phyloP scores from a whole-genome alignment of 768 basidiomycete species.

The Rickenella mellea region DNA sequence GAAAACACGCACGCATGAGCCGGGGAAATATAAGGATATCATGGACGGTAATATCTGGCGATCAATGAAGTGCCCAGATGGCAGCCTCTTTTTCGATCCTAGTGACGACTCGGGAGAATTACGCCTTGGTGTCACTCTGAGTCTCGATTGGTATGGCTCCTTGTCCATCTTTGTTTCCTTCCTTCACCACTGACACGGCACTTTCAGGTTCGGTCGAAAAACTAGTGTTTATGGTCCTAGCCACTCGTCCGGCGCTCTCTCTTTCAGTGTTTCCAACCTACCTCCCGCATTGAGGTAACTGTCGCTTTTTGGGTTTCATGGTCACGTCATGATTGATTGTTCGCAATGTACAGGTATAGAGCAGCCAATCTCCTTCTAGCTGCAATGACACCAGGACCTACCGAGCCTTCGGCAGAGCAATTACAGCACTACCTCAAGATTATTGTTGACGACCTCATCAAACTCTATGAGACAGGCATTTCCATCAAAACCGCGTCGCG shows the following conservation, averaged over 20 bases:
- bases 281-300: conserved; percentile 1
- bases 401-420: conserved; percentile 17
- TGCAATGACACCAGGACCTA: conserved; percentile 18
- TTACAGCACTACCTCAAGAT: conserved; percentile 17
- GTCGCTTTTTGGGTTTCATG: neutral
- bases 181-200: neutral
- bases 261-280: conserved; percentile 1
- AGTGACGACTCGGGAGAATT: conserved; percentile 19
- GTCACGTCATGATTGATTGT: too few species aligned
- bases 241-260: neutral
- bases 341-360: too few species aligned
- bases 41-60: neutral
- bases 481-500: conserved; percentile 3
- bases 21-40: neutral
- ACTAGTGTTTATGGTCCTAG: conserved; percentile 4
- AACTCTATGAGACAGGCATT: conserved; percentile 18
- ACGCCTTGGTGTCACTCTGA: conserved; percentile 18
- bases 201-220: neutral
- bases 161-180: neutral
- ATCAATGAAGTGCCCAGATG: neutral
- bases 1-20: neutral
- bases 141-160: conserved; percentile 22
- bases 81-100: neutral
- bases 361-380: conserved; percentile 14
- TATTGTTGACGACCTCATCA: conserved; percentile 20